Base-by-base conservation (phyloP, 495 filamentous ascomycete species). In the Staphylotrichum tortipilum region DNA sequence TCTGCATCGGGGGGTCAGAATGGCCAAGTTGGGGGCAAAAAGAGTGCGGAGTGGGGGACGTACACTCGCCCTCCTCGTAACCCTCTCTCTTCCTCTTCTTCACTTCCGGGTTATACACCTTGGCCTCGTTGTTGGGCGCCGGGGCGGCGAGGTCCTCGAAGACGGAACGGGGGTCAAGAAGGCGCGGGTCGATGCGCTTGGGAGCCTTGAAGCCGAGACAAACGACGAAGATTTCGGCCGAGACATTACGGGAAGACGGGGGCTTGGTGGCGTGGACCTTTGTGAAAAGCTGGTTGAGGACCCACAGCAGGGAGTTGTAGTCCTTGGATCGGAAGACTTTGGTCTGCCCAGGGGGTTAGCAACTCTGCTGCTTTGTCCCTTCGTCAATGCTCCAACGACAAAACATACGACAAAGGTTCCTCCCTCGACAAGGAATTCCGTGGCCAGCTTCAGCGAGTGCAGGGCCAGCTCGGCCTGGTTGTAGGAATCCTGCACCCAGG, bases 291-390 rank as follows among this genome's bases (percentile, higher is more conserved):
- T 97, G 94, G 59, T 94, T 94, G 75, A 95, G 94, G 35, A 97
- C 91, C 92, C 92, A 99, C 39, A 96, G 79, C 38, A 99, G 71
- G 39, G 86, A 80, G 64, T 96, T 95, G 76, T 95, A 96, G 65
- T 98, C 90, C 60, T 94, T 95, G n/a, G 87, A 94, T 50, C 92
- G 69, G 74, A 99, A 99, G 23, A 99, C 86, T 63, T 99, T 99
- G 37, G 92, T 99, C 43, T 51, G 34, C n/a, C 30, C 11, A 1
- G 17, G 1, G 2, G 1, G 2, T 10, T 50, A 35, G 47, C 47
- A 23, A 26, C 7, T 24, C 12, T 6, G 8, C 24, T n/a, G 17
- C 10, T 22, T 24, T 17, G 24, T 7, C 23, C 10, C 3, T 10
- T 21, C 11, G 10, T 45, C 15, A n/a, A n/a, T n/a, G n/a, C n/a